Evolutionary conservation across 257 asterid genomes (phyloP).

Genomic region (Rehmannia glutinosa): DNA sequence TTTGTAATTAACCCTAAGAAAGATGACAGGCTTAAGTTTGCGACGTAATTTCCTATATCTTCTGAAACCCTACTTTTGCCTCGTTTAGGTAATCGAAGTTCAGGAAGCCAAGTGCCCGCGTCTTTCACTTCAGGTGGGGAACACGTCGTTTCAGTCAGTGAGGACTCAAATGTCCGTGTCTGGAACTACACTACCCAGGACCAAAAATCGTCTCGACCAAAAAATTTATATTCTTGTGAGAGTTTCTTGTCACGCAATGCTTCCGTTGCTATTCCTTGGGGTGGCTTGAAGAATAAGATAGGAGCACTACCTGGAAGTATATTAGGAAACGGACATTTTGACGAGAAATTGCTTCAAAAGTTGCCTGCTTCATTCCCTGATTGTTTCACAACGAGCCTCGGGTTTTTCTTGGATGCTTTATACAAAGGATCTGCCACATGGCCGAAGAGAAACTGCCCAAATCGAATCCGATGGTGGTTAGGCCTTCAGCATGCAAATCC

Average conservation of each 20-base stretch:
- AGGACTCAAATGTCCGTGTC: constrained; percentile 62
- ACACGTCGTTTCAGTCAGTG: constrained; percentile 57
- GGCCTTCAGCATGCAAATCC: constrained; percentile 36
- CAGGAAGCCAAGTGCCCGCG: constrained; percentile 64
- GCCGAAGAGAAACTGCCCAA: constrained; percentile 74
- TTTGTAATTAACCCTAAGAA: too few species aligned
- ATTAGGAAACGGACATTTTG: constrained; percentile 35
- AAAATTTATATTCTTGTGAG: constrained; percentile 47
- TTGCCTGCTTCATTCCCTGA: constrained; percentile 36
- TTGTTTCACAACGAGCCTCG: constrained; percentile 49
- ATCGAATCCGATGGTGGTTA: constrained; percentile 1
- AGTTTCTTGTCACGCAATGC: constrained; percentile 70
- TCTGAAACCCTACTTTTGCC: not conserved
- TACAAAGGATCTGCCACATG: constrained; percentile 63
- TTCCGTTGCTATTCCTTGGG: constrained; percentile 81
- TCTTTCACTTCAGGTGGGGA: constrained; percentile 84
- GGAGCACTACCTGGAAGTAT: constrained; percentile 41
- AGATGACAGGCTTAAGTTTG: too few species aligned
- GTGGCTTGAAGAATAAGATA: constrained; percentile 59
- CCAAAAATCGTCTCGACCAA: constrained; percentile 35
- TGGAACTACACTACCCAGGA: constrained; percentile 61
- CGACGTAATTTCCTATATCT: not conserved
- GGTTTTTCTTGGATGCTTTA: constrained; percentile 61
- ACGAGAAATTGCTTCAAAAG: constrained; percentile 44
- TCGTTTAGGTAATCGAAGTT: constrained; percentile 44